These are phyloP conservation scores for Candida orba DNA, from an alignment of 805 yeast genomes.

Conservation along the genomic window DNA sequence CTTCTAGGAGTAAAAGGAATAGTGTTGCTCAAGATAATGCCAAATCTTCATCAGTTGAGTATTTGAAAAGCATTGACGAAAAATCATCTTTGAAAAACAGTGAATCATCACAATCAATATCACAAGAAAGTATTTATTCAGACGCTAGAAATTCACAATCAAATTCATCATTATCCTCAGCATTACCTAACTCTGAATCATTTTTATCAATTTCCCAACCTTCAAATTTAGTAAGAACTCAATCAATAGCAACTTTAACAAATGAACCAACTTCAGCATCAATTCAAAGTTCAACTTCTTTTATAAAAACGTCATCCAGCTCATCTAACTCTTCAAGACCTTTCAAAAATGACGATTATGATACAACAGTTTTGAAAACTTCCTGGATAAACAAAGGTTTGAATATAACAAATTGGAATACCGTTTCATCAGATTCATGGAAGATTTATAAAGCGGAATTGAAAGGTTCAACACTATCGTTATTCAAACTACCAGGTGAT, in stretches of 20 bases:
- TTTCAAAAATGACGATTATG: slow-evolving; percentile 28
- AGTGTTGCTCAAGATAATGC: slow-evolving; percentile 12
- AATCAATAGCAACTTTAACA: slow-evolving; percentile 5
- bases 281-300: background rate
- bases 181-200: slow-evolving; percentile 5
- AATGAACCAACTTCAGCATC: slow-evolving; percentile 2
- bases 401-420: slow-evolving; percentile 21
- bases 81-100: background rate
- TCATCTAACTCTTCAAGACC: slow-evolving; percentile 15
- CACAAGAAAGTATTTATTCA: background rate
- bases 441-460: slow-evolving; percentile 57
- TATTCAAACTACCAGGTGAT: slow-evolving; percentile 53
- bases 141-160: slow-evolving; percentile 1
- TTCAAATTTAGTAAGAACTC: slow-evolving; percentile 2
- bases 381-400: slow-evolving; percentile 56
- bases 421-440: slow-evolving; percentile 22
- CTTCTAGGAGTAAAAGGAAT: slow-evolving; percentile 20
- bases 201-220: background rate
- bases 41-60: background rate
- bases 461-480: slow-evolving; percentile 55
- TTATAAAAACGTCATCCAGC: background rate
- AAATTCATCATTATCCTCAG: background rate
- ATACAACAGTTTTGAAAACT: slow-evolving; percentile 34
- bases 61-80: slow-evolving; percentile 3
- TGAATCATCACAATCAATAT: background rate